Percentiles rank a stretch among this genome's conserved stretches.
These are phyloP conservation scores for Raffaelea arxii DNA, from an alignment of 2,329 filamentous ascomycete genomes.

Conservation along the genomic window DNA sequence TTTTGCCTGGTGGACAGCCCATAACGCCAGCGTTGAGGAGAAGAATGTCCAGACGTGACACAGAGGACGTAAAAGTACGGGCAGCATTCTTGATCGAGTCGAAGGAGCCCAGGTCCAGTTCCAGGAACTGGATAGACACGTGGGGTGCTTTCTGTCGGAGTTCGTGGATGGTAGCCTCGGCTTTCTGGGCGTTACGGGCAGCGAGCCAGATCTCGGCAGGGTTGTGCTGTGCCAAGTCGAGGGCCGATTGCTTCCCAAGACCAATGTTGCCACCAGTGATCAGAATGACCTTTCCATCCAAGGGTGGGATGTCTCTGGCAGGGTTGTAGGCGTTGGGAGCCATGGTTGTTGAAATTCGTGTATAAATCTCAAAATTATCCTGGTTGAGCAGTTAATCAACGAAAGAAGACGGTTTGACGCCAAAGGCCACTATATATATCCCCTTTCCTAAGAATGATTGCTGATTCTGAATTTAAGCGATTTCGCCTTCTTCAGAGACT, in stretches of 20 bases:
- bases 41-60: slow-evolving; percentile 30
- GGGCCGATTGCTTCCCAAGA: slow-evolving; percentile 29
- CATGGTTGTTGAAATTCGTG: no score
- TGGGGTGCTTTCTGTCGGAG: not conserved
- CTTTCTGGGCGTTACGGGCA: slow-evolving; percentile 35
- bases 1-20: slow-evolving; percentile 22
- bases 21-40: slow-evolving; percentile 38
- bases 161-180: slow-evolving; percentile 24
- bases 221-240: slow-evolving; percentile 29
- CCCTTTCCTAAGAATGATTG: no score
- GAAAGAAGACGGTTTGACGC: no score
- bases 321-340: slow-evolving; percentile 22
- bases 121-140: slow-evolving; percentile 5
- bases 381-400: no score
- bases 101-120: slow-evolving; percentile 32
- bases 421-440: no score
- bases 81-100: slow-evolving; percentile 31
- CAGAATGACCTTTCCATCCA: slow-evolving; percentile 28
- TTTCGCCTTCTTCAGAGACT: no score
- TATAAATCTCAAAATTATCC: no score
- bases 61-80: slow-evolving; percentile 21
- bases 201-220: slow-evolving; percentile 43
- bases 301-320: slow-evolving; percentile 24
- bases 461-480: no score
- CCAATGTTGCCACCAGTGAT: slow-evolving; percentile 32